phyloP scores from a whole-genome alignment of 2,329 filamentous ascomycete genomes.

The Mycosphaerelloides madeirae region DNA sequence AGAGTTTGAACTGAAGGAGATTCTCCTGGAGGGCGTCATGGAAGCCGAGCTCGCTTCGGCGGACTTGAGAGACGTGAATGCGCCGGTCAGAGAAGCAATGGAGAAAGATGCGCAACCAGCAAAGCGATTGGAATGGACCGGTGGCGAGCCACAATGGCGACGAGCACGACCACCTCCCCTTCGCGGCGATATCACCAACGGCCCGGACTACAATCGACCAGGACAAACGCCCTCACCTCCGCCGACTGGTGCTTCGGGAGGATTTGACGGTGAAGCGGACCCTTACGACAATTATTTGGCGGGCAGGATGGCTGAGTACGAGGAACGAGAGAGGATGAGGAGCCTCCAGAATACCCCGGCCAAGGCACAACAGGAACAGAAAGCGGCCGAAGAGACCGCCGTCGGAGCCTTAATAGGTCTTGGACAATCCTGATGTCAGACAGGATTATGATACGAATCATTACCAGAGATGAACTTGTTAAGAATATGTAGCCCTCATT shows the following conservation, averaged over 20 bases:
- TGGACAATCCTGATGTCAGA: slow-evolving; percentile 2
- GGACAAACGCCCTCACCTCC: slow-evolving; percentile 25
- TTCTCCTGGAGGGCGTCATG: slow-evolving; percentile 69
- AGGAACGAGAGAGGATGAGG: slow-evolving; percentile 24
- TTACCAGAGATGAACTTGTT: not conserved
- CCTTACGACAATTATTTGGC: slow-evolving; percentile 33
- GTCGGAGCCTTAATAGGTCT: slow-evolving; percentile 25
- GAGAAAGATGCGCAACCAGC: slow-evolving; percentile 35
- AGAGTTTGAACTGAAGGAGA: slow-evolving; percentile 77
- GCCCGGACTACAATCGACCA: slow-evolving; percentile 10
- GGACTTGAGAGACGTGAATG: slow-evolving; percentile 31
- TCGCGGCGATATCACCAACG: slow-evolving; percentile 6
- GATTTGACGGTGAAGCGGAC: slow-evolving; percentile 32
- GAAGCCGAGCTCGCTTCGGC: slow-evolving; percentile 60
- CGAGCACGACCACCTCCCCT: slow-evolving; percentile 3
- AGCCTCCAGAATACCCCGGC: slow-evolving; percentile 24
- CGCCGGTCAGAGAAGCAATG: slow-evolving; percentile 32
- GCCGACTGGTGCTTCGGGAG: slow-evolving; percentile 25
- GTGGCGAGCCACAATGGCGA: slow-evolving; percentile 22
- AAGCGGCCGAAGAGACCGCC: slow-evolving; percentile 20
- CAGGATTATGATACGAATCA: not conserved
- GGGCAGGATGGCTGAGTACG: slow-evolving; percentile 26
- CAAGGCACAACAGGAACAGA: slow-evolving; percentile 15
- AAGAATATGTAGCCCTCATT: not conserved
- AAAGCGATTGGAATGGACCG: slow-evolving; percentile 29